Evolutionary conservation across 73 alveolate genomes (phyloP).

Genomic region (Paramecium bursaria): DNA sequence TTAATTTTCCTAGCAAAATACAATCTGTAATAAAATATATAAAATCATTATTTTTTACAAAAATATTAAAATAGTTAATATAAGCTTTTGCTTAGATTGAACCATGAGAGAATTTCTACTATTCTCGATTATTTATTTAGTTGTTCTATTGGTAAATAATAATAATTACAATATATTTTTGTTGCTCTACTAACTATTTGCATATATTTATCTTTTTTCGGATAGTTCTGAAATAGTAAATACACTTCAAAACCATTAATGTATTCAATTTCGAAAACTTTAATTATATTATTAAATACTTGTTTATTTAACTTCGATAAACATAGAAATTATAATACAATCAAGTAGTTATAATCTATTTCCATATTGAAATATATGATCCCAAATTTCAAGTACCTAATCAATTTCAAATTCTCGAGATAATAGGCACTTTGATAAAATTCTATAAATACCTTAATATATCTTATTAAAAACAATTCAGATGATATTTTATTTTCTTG

Average conservation of each 20-base stretch:
- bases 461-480: constrained; percentile 51
- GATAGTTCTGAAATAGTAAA: constrained; percentile 34
- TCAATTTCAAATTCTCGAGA: constrained; percentile 53
- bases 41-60: neutral
- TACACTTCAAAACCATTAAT: constrained; percentile 47
- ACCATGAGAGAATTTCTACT: too few species aligned
- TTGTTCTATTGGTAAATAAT: too few species aligned
- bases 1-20: constrained; percentile 13
- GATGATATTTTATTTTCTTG: constrained; percentile 13
- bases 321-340: constrained; percentile 25
- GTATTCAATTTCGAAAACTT: constrained; percentile 24
- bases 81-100: too few species aligned
- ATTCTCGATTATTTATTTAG: too few species aligned
- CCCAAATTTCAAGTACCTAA: constrained; percentile 25
- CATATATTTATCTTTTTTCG: constrained; percentile 4
- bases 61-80: neutral
- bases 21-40: neutral
- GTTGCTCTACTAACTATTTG: constrained; percentile 6
- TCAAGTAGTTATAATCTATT: constrained; percentile 1
- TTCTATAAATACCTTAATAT: constrained; percentile 13
- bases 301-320: constrained; percentile 9
- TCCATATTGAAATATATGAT: constrained; percentile 16
- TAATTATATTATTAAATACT: neutral
- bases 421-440: constrained; percentile 22
- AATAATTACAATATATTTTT: too few species aligned